phyloP scores from a whole-genome alignment of 192 early-diverging fungal genomes.

The Glomus cerebriforme region DNA sequence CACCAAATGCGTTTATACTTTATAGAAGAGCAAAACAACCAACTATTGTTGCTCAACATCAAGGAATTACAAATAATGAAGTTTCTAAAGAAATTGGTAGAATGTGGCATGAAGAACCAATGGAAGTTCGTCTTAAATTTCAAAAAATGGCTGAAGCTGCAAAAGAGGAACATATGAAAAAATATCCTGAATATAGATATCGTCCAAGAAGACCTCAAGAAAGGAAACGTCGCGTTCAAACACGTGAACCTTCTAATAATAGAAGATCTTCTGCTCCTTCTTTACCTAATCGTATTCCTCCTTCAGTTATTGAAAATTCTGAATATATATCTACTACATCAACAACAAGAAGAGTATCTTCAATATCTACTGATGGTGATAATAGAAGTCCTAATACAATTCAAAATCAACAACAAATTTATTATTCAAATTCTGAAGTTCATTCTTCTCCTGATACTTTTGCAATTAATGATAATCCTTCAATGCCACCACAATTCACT shows the following conservation, averaged over 20 bases:
- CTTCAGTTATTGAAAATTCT: background rate
- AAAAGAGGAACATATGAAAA: slow-evolving; percentile 32
- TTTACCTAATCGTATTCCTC: background rate
- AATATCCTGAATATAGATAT: slow-evolving; percentile 35
- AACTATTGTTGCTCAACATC: slow-evolving; percentile 2
- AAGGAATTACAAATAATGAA: slow-evolving; percentile 31
- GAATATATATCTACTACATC: background rate
- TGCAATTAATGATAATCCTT: background rate
- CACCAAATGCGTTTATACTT: slow-evolving; percentile 39
- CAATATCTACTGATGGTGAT: background rate
- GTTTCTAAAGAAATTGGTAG: slow-evolving; percentile 36
- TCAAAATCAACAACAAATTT: background rate
- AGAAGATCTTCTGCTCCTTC: background rate
- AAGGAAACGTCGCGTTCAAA: background rate
- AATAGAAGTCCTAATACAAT: background rate
- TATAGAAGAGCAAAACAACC: slow-evolving; percentile 35
- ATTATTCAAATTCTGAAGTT: background rate
- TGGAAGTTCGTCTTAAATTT: slow-evolving; percentile 29
- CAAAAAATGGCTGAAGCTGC: slow-evolving; percentile 28
- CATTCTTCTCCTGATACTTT: background rate
- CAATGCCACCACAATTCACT: background rate
- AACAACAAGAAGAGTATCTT: background rate
- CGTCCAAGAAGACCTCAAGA: slow-evolving; percentile 14
- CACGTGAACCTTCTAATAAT: background rate
- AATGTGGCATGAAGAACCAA: slow-evolving; percentile 34